Evolutionary conservation across 345 rosid genomes (phyloP).

Genomic region (Nasturtium officinale): DNA sequence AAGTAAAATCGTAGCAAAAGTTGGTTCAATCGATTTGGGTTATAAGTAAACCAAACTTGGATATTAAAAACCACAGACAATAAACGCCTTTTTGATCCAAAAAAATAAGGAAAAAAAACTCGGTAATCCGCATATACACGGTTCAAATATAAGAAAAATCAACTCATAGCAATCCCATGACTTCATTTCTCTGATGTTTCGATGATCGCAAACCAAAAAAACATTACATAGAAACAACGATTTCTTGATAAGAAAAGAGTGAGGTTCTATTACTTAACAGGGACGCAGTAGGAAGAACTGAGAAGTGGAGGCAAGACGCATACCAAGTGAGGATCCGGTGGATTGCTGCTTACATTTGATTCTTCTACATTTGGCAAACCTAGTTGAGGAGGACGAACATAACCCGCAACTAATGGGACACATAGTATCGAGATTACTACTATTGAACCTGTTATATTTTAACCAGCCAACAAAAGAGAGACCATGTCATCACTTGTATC

Average conservation of each 20-base stretch:
- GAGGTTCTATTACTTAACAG: constrained; percentile 39
- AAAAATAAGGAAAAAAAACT: no score
- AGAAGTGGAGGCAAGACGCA: constrained; percentile 87
- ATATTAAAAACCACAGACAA: no score
- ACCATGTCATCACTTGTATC: constrained; percentile 7
- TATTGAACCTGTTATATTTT: constrained; percentile 44
- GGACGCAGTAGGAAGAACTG: constrained; percentile 82
- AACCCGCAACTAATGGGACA: constrained; percentile 84
- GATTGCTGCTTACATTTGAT: constrained; percentile 81
- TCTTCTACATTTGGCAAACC: constrained; percentile 65
- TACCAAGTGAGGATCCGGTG: constrained; percentile 86
- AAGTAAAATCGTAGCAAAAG: background rate
- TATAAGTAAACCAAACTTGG: no score
- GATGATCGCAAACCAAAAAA: constrained; percentile 14
- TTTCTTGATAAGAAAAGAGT: background rate
- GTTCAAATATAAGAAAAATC: no score
- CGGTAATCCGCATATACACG: no score
- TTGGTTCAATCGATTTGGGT: background rate
- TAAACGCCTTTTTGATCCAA: no score
- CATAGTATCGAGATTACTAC: constrained; percentile 77
- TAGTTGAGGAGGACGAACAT: constrained; percentile 83
- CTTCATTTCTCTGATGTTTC: background rate
- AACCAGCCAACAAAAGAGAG: constrained; percentile 11
- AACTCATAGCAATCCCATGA: background rate
- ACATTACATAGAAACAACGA: background rate